phyloP scores from a whole-genome alignment of 2,329 filamentous ascomycete genomes.

The Diplodia intermedia region DNA sequence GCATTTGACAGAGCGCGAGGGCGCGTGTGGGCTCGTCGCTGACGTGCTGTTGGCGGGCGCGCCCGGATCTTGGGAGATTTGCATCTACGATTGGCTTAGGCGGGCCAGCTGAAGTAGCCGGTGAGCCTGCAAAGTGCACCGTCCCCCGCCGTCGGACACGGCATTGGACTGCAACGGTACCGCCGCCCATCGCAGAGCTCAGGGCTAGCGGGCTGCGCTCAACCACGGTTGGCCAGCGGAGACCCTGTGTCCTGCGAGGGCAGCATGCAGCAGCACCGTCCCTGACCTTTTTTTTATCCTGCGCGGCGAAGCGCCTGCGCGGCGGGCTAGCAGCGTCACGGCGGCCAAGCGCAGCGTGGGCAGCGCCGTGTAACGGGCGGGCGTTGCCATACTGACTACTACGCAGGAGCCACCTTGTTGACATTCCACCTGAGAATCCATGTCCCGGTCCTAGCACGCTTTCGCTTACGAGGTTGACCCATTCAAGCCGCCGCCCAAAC shows the following conservation, averaged over 20 bases:
- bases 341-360: constrained; percentile 22
- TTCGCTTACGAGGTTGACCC: constrained; percentile 30
- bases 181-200: neutral
- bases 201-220: neutral
- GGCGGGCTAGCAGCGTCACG: neutral
- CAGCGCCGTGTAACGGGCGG: constrained; percentile 24
- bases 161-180: constrained; percentile 26
- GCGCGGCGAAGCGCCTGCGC: constrained; percentile 3
- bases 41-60: neutral
- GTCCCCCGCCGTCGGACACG: constrained; percentile 22
- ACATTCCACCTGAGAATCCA: constrained; percentile 28
- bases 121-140: constrained; percentile 3
- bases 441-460: constrained; percentile 26
- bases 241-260: constrained; percentile 3
- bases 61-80: constrained; percentile 27
- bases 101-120: constrained; percentile 8
- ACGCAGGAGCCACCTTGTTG: constrained; percentile 20
- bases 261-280: constrained; percentile 11
- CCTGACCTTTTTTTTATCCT: constrained; percentile 6
- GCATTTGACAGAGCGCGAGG: neutral
- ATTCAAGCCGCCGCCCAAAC: constrained; percentile 27
- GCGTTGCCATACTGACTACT: constrained; percentile 16
- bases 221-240: neutral
- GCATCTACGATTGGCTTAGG: constrained; percentile 10
- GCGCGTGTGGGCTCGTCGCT: constrained; percentile 3